Base-by-base conservation (phyloP, 2,329 filamentous ascomycete genomes). In the Fusarium setosum region DNA sequence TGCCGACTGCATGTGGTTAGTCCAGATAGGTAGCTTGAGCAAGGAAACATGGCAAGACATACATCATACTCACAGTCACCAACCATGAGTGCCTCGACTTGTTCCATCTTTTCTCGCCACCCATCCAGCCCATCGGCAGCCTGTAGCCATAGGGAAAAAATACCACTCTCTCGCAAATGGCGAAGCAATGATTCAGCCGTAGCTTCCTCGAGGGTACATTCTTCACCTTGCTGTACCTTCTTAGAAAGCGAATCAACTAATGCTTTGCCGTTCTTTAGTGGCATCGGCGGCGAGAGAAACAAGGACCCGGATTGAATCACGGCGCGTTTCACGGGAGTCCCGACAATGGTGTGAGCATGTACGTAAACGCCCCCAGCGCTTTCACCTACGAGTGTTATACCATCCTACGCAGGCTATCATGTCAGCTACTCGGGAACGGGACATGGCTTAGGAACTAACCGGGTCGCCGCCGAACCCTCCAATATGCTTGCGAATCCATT, bases 341-440 rank as follows among this genome's bases (percentile, higher is more conserved):
- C 68, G 72, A 3, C 71, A 72, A 13, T 79, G 35, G 67, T 80
- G 60, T 83, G 81, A 2, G 79, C 81, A 63, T 83, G 82, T 5
- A 72, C 74, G 21, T 82, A 82, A 2, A 83, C 73, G 4, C 78
- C 82, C 0, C 81, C 82, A 0, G 82, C 81, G 41, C 81, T 83
- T 59, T 83, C 81, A 5, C 81, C 81, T 1, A 76, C 76, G 3
- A 83, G 53, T 0, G 81, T 83, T 7, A 83, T 75, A 20, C 76
- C 76, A 3, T 72, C 20, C 77, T 81, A 17, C 1, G 3, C 0
- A 15, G n/a, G 23, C 12, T 10, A 29, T 6, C 10, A 11, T 15
- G 7, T 57, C 11, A 51, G 11, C 9, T 17, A 10, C 9, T 9
- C 7, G 1, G 15, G 9, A 7, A 17, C 4, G 1, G 0, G 1